Base-by-base conservation (phyloP, 2,329 filamentous ascomycete species). In the Fusarium devonianum region DNA sequence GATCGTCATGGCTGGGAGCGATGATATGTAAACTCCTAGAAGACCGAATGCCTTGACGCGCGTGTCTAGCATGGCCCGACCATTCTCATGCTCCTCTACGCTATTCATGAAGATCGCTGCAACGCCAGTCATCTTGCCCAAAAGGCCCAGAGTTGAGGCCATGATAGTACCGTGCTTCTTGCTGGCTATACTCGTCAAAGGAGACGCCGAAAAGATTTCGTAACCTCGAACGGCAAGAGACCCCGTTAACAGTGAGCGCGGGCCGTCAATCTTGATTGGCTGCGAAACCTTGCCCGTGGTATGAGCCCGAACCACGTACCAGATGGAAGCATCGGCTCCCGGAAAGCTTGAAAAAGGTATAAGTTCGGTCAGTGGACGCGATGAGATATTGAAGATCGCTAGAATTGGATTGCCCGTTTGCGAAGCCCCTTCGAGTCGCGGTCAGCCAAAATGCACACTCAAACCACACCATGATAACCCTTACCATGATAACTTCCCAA, bases 91-190 rank as follows among this genome's bases (percentile, higher is more conserved):
- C 32, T 86, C 68, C 23, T 79, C 80, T 33, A 86, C 79, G 19
- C 81, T 78, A n/a, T 77, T 86, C 26, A 77, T 78, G 1, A 87
- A 75, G 7, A 96, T 80, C 0, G 91, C 92, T 1, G 90, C 92
- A 1, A 87, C 85, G 1, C 92, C 93, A 0, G 91, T 91, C 89
- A 97, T 96, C 71, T 97, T 96, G 2, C 83, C 88, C 4, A 96
- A 58, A 2, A 97, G 75, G 1, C 93, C 93, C 1, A 97, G 71
- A 13, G 88, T 85, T 1, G 90, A 85, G 2, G 92, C 76, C 32
- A 73, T 73, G 1, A 87, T 74, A 5, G 58, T 37, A 2, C 56
- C 58, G 23, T 62, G 52, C 16, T 62, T 64, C 14, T 68, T 56
- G n/a, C 73, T 74, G 1, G 74, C 70, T 56, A 93, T 85, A 0